Conservation (phyloP, 2,329 filamentous ascomycete species). For the Exserohilum turcica region DNA sequence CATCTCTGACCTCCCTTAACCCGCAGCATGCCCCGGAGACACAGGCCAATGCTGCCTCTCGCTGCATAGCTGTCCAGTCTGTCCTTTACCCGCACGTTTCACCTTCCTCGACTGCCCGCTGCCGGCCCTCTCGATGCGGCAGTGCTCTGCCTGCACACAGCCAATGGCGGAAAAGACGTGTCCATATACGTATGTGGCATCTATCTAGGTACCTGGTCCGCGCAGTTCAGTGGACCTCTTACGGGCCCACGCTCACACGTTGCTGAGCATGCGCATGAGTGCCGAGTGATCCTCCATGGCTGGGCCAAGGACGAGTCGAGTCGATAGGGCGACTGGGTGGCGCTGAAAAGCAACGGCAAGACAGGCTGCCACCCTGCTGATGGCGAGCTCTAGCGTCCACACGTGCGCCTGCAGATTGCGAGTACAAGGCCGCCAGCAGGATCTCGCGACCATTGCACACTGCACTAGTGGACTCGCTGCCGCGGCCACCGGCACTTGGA, state of each 20-base stretch:
- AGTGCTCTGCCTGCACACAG: conserved; percentile 3
- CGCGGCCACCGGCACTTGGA: conserved; percentile 9
- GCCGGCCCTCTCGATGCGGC: not conserved
- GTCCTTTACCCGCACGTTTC: conserved; percentile 5
- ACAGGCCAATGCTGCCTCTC: not conserved
- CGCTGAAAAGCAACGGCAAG: not conserved
- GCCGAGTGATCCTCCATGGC: not conserved
- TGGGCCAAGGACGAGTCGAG: not conserved
- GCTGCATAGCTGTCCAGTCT: conserved; percentile 1
- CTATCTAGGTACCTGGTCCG: too few species aligned
- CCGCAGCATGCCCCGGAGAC: not conserved
- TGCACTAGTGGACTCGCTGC: conserved; percentile 3
- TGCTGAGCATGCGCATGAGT: too few species aligned
- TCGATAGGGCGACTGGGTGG: not conserved
- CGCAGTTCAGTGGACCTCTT: conserved; percentile 1
- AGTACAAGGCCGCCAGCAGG: not conserved
- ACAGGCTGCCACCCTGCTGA: not conserved
- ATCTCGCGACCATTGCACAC: conserved; percentile 2
- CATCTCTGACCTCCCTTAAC: not conserved
- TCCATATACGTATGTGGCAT: too few species aligned
- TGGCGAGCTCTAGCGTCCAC: not conserved
- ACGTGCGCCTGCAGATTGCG: too few species aligned
- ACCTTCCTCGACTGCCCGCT: not conserved
- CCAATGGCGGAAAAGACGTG: conserved; percentile 3
- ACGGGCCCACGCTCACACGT: not conserved